Base-by-base conservation (phyloP, 768 basidiomycete species). In the Tephrocybe sp. region DNA sequence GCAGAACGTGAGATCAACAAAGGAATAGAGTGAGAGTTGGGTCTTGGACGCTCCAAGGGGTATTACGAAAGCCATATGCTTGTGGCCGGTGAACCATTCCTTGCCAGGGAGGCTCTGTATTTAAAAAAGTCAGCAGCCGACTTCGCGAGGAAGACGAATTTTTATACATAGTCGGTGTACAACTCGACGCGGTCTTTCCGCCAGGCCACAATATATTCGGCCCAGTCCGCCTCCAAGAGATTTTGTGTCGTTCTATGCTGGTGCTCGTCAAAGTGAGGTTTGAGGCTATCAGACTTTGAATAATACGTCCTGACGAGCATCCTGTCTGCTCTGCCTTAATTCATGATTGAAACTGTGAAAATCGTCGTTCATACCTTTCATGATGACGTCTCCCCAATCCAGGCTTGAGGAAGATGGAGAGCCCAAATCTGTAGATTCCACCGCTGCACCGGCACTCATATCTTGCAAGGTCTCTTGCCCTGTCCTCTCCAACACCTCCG, bases 131-230 rank as follows among this genome's bases (percentile, higher is more conserved):
- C 36, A 64, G 32, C 37, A 47, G 21, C 26, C 14, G 43, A 23
- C 28, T 38, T 11, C 6, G 43, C 40, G 32, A 38, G 24, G 20
- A 21, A 41, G 28, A 14, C 47, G 48, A 23, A 7, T n/a, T 12
- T 37, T 17, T 85, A 52, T 58, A 93, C 93, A 75, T 90, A 84
- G 60, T 94, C 87, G 47, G 84, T 79, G 63, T 96, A 97, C 17
- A 98, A 69, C 65, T 98, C 93, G 34, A 98, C 68, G 43, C 78
- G 73, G 55, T 85, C 79, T 52, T 77, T 82, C 34, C 90, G 79
- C 88, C 93, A 97, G 9, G 84, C 85, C 0, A 96, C 93, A 53
- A 95, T 72, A 60, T 86, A 93, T 64, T 98, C 95, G 25, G 79
- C 80, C 80, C 88, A 87, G 23, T 82, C 79, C 60, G 88, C 83